These are phyloP conservation scores for Luvunga scandens DNA, from an alignment of 345 rosid genomes.

Conservation along the genomic window DNA sequence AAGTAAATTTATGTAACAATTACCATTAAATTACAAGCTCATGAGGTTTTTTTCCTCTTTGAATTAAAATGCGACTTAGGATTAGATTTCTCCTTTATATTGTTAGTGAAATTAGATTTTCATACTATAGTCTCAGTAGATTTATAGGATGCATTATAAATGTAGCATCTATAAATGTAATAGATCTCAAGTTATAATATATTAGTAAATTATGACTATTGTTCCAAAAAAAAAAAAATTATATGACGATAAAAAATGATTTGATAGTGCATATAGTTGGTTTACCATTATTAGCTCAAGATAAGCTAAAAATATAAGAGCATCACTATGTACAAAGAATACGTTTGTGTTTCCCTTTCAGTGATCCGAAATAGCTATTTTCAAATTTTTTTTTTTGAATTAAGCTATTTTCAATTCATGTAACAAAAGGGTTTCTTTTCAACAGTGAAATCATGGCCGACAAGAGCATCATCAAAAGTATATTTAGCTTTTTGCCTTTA, in stretches of 20 bases:
- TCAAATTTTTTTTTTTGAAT: too few species aligned
- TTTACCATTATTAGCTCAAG: neutral
- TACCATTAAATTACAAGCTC: too few species aligned
- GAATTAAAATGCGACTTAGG: too few species aligned
- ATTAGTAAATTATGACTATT: too few species aligned
- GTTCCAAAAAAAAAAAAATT: too few species aligned
- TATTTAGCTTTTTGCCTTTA: constrained; percentile 40
- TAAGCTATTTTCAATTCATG: constrained; percentile 6
- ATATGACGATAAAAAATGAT: neutral
- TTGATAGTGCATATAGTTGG: neutral
- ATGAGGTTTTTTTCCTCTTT: too few species aligned
- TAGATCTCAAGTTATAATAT: too few species aligned
- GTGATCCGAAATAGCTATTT: neutral
- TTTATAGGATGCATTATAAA: too few species aligned
- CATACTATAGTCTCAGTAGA: fast-evolving
- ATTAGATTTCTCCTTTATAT: too few species aligned
- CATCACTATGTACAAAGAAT: neutral
- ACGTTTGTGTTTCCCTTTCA: constrained; percentile 7
- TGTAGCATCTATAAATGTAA: too few species aligned
- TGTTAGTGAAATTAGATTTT: too few species aligned
- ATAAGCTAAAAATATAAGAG: constrained; percentile 2
- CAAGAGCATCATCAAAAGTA: constrained; percentile 48
- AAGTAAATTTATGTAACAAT: neutral
- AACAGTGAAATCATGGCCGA: constrained; percentile 55
- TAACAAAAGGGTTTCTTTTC: constrained; percentile 10